Evolutionary conservation across 2,329 filamentous ascomycete species (phyloP), one percentile per base, ranked within the genome.

Genomic region (Penicillium sp.): DNA sequence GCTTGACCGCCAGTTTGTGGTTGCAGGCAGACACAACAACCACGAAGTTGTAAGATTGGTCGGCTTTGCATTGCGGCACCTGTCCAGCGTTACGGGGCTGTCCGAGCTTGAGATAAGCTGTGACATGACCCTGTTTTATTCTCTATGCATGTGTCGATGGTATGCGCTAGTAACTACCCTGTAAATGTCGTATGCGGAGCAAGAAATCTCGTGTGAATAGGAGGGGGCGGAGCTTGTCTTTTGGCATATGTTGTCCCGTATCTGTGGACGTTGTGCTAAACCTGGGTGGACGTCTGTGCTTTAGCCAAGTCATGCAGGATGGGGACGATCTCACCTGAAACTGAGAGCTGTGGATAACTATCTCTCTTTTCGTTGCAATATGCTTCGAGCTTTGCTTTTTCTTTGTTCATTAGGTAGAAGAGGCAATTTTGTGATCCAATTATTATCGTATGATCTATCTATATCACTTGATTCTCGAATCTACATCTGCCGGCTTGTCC

Each of bases 1-100:
- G 31, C 38, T 55, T 51, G 53, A 55, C 53, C 53, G 53, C 53
- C 40, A 55, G 53, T 55, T 35, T n/a, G 35, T 28, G 40, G 19
- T 55, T 51, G 47, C 47, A 44, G 46, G 50, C 35, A 53, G 26
- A 53, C 33, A 17, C 33, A 12, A 42, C 12, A 37, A 14, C 30
- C 19, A 5, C n/a, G 12, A 25, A 25, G 17, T 25, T 36, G 9
- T 31, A 45, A 25, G 42, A 53, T 53, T 38, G 50, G 50, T 40
- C 5, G 17, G 50, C 33, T 53, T 53, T 25, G 41, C 11, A 17
- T 28, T 38, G 16, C 50, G 25, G 30, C 25, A 17, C 12, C 31
- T 36, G 33, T 36, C 25, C 47, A 16, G 16, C 9, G 43, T 25
- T 33, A 14, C 19, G 31, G 17, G 8, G 46, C 50, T 33, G 53